phyloP scores from a whole-genome alignment of 257 asterid species.

The Linderniella brevidens region DNA sequence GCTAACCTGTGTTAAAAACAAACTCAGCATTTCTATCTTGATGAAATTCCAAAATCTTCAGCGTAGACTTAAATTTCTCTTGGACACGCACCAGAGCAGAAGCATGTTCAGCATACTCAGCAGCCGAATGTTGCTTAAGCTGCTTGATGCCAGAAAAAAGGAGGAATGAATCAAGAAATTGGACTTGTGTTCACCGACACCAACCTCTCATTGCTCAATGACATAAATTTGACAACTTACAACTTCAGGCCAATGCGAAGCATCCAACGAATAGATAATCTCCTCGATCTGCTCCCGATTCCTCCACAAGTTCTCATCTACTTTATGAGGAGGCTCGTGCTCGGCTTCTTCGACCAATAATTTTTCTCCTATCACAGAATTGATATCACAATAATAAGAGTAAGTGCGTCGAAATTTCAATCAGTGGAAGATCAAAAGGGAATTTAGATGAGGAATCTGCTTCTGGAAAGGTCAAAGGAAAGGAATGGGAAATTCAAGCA shows the following conservation, averaged over 20 bases:
- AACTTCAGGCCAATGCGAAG: conserved; percentile 42
- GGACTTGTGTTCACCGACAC: too few species aligned
- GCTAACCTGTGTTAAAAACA: conserved; percentile 66
- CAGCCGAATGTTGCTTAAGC: conserved; percentile 39
- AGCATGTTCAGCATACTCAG: conserved; percentile 38
- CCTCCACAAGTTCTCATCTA: conserved; percentile 95
- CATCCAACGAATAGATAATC: conserved; percentile 50
- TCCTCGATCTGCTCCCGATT: conserved; percentile 91
- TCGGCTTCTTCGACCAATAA: conserved; percentile 58
- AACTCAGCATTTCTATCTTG: conserved; percentile 73
- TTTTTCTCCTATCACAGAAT: conserved; percentile 35
- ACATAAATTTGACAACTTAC: conserved; percentile 21
- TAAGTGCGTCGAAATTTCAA: not conserved
- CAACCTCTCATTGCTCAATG: not conserved
- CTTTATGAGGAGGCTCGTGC: conserved; percentile 78
- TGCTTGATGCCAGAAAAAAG: conserved; percentile 14
- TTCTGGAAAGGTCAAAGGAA: too few species aligned
- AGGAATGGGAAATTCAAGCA: too few species aligned
- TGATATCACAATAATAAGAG: not conserved
- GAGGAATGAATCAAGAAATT: not conserved
- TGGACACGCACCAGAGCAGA: conserved; percentile 35
- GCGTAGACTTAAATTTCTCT: conserved; percentile 37
- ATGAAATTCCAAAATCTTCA: conserved; percentile 40
- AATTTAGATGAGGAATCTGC: not conserved
- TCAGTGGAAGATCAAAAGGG: too few species aligned